Evolutionary conservation across 2,329 filamentous ascomycete species (phyloP).

Genomic region (Aspergillus chevalieri): DNA sequence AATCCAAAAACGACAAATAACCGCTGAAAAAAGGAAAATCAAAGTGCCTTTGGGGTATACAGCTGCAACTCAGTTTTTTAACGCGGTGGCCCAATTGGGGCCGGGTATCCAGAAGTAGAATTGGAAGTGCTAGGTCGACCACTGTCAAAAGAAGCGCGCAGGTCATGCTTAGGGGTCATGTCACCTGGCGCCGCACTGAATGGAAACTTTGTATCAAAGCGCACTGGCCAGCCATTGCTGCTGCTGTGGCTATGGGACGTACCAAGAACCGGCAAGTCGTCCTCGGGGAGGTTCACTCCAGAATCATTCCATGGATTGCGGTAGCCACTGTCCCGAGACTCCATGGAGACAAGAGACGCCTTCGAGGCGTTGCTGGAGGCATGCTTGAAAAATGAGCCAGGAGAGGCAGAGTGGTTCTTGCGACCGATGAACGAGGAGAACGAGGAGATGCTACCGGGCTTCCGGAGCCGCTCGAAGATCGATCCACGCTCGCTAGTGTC

Average conservation of each 20-base stretch:
- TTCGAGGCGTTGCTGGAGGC: conserved; percentile 86
- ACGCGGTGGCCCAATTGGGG: conserved; percentile 84
- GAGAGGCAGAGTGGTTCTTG: conserved; percentile 86
- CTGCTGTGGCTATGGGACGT: conserved; percentile 59
- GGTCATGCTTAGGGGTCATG: conserved; percentile 73
- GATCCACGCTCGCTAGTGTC: conserved; percentile 74
- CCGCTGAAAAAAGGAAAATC: conserved; percentile 19
- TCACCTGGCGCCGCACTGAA: conserved; percentile 65
- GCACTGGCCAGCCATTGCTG: conserved; percentile 47
- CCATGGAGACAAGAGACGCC: conserved; percentile 90
- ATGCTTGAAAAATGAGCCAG: conserved; percentile 84
- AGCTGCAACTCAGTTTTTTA: conserved; percentile 51
- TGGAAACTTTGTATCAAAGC: conserved; percentile 59
- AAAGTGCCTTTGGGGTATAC: conserved; percentile 40
- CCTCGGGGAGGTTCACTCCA: conserved; percentile 86
- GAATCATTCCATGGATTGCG: conserved; percentile 98
- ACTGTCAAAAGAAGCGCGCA: conserved; percentile 81
- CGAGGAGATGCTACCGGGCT: conserved; percentile 88
- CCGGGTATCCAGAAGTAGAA: conserved; percentile 97
- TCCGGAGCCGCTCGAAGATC: conserved; percentile 86
- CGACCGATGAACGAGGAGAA: conserved; percentile 95
- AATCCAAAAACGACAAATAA: conserved; percentile 11
- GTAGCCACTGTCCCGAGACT: conserved; percentile 90
- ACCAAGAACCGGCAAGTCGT: conserved; percentile 56
- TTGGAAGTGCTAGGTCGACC: conserved; percentile 90